phyloP scores from a whole-genome alignment of 257 asterid species.

The Nicotiana sylvestris region DNA sequence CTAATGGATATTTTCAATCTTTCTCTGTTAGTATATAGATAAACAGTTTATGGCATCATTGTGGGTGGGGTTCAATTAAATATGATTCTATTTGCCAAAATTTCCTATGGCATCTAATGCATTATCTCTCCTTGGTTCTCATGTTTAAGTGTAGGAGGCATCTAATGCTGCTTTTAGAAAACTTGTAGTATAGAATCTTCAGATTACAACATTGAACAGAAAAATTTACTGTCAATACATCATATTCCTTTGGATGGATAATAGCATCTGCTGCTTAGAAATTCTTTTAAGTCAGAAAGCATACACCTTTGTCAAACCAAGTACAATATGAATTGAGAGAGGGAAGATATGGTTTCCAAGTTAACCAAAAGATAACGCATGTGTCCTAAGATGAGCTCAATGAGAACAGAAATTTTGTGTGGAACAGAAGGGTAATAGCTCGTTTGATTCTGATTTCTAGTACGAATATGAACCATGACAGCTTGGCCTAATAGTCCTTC shows the following conservation, averaged over 20 bases:
- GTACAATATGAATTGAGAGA: background rate
- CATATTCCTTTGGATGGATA: conserved; percentile 6
- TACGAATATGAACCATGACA: background rate
- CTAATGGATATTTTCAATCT: background rate
- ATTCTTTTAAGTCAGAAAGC: background rate
- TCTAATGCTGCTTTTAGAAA: conserved; percentile 7
- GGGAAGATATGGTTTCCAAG: background rate
- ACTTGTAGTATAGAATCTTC: conserved; percentile 4
- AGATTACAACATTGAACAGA: background rate
- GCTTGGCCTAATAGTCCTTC: background rate
- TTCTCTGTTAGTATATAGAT: background rate
- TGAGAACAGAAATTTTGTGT: background rate
- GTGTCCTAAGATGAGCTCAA: background rate
- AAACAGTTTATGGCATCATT: conserved; percentile 9
- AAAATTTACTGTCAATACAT: background rate
- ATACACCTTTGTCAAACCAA: background rate
- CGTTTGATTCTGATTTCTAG: background rate
- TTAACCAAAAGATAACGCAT: background rate
- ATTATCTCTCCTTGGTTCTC: background rate
- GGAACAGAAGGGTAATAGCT: background rate
- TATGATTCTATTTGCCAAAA: background rate
- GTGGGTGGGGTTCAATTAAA: conserved; percentile 6
- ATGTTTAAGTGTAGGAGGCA: background rate
- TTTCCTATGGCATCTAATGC: conserved; percentile 3
- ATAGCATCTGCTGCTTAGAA: conserved; percentile 3